phyloP scores from a whole-genome alignment of 2,329 filamentous ascomycete genomes.

The Aaosphaeria arxii region DNA sequence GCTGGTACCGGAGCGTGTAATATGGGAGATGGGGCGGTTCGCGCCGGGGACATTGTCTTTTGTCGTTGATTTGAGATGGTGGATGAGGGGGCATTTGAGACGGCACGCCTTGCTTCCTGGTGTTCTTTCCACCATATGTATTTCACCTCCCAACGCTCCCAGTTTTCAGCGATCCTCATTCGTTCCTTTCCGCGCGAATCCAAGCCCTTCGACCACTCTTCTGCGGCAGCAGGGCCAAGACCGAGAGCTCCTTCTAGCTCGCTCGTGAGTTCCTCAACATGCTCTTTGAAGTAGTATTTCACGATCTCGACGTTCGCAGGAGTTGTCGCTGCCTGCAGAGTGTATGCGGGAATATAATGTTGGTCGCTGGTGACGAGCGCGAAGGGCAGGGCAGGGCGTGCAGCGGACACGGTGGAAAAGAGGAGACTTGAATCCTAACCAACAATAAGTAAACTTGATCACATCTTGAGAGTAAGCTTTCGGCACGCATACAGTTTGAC shows the following conservation, averaged over 20 bases:
- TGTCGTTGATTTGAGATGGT: constrained; percentile 15
- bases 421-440: constrained; percentile 67
- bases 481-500: constrained; percentile 59
- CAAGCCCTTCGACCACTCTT: constrained; percentile 79
- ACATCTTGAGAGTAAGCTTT: neutral
- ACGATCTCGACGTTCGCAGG: constrained; percentile 52
- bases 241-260: constrained; percentile 63
- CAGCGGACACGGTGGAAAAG: constrained; percentile 58
- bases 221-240: constrained; percentile 65
- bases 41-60: constrained; percentile 22
- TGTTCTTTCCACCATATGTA: constrained; percentile 23
- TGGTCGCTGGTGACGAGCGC: constrained; percentile 62
- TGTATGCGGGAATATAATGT: constrained; percentile 57
- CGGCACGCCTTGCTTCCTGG: constrained; percentile 10
- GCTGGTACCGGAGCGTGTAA: constrained; percentile 32
- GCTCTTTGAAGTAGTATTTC: constrained; percentile 64
- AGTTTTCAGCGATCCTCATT: constrained; percentile 62
- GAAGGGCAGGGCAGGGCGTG: constrained; percentile 68
- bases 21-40: constrained; percentile 23
- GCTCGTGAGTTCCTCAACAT: constrained; percentile 60
- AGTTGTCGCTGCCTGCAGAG: constrained; percentile 52
- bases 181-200: constrained; percentile 59
- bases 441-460: constrained; percentile 15
- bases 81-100: constrained; percentile 13
- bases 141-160: constrained; percentile 69